Percentiles rank a stretch among this genome's conserved stretches.
Conservation (phyloP, 140 eudicot species). For the Erigeron philadelphicus region DNA sequence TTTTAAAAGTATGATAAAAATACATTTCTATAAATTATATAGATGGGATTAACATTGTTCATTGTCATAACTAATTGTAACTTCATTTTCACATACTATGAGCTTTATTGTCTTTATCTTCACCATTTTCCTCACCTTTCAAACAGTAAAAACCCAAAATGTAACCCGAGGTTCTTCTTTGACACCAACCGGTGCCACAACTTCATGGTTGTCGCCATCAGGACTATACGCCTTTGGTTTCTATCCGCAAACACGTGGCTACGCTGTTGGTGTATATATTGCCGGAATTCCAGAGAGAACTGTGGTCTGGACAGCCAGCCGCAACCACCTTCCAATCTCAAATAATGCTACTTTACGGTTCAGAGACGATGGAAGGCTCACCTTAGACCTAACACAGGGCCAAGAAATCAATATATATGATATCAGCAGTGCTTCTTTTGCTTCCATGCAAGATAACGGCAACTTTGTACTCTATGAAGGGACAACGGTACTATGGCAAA, state of each 20-base stretch:
- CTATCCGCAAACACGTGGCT: conserved; percentile 16
- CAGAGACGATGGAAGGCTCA: conserved; percentile 28
- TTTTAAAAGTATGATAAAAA: too few species aligned
- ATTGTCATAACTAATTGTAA: too few species aligned
- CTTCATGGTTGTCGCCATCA: conserved; percentile 40
- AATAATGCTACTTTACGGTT: conserved; percentile 29
- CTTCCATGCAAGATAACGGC: conserved; percentile 32
- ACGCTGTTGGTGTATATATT: conserved; percentile 13
- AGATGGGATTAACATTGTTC: too few species aligned
- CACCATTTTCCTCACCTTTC: conserved; percentile 1
- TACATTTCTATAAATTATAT: too few species aligned
- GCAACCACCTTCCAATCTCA: conserved; percentile 30
- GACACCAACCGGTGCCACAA: conserved; percentile 19
- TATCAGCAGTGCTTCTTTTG: conserved; percentile 24
- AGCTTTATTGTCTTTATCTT: conserved; percentile 6
- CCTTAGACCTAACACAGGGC: conserved; percentile 28
- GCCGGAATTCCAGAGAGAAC: conserved; percentile 7
- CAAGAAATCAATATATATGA: conserved; percentile 24
- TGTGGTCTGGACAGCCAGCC: conserved; percentile 44
- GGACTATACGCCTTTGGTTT: conserved; percentile 43
- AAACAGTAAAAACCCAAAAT: conserved; percentile 23
- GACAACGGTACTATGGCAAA: conserved; percentile 10
- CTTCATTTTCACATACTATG: too few species aligned
- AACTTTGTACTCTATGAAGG: conserved; percentile 29
- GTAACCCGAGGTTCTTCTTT: conserved; percentile 27